phyloP scores from a whole-genome alignment of 768 basidiomycete genomes.

The Auriscalpium microsporum region DNA sequence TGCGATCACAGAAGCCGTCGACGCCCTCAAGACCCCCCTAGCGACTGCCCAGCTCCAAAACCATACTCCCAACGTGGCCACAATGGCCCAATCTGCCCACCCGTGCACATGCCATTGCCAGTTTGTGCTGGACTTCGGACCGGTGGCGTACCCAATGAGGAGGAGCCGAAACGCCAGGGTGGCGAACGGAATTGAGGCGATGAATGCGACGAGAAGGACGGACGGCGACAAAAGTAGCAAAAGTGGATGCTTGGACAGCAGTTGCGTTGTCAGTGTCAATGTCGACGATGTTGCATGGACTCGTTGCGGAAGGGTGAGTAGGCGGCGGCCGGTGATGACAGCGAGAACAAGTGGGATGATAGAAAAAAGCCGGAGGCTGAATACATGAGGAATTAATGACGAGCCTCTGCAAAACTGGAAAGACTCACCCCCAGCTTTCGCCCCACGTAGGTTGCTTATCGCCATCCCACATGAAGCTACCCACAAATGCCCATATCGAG shows the following conservation, averaged over 20 bases:
- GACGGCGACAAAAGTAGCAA: conserved; percentile 67
- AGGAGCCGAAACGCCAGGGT: conserved; percentile 73
- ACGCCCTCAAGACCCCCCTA: conserved; percentile 67
- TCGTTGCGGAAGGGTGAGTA: conserved; percentile 61
- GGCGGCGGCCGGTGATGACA: conserved; percentile 59
- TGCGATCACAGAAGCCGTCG: conserved; percentile 76
- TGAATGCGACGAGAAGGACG: conserved; percentile 56
- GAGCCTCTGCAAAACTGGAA: background rate
- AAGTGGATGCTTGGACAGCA: conserved; percentile 66
- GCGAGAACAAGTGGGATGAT: conserved; percentile 65
- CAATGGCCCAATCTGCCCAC: conserved; percentile 73
- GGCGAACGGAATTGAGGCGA: conserved; percentile 71
- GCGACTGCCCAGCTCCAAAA: conserved; percentile 76
- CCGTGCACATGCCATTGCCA: conserved; percentile 45
- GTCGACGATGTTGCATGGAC: conserved; percentile 57
- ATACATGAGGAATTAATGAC: background rate
- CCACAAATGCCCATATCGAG: conserved; percentile 73
- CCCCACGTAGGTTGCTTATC: conserved; percentile 64
- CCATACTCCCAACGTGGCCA: conserved; percentile 44
- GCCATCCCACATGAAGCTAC: conserved; percentile 61
- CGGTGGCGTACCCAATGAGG: conserved; percentile 53
- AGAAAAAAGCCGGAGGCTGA: conserved; percentile 69
- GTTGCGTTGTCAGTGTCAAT: conserved; percentile 53
- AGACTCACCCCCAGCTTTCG: conserved; percentile 66
- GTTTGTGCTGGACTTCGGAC: conserved; percentile 23